These are phyloP conservation scores for Aspergillus bertholletiae DNA, from an alignment of 495 filamentous ascomycete genomes.

Conservation along the genomic window DNA sequence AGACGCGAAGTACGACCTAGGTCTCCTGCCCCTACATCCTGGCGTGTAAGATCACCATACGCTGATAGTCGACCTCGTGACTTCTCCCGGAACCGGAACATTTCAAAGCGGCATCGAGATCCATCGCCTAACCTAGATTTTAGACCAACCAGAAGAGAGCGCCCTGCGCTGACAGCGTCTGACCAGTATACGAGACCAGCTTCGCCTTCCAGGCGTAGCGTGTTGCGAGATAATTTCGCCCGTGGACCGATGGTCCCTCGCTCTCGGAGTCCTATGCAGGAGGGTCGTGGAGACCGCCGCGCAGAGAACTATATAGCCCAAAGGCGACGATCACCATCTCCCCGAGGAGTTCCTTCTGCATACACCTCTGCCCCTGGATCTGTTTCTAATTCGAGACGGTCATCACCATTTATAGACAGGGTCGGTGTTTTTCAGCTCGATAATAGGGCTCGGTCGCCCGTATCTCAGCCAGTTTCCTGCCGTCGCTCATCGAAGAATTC, in stretches of 20 bases:
- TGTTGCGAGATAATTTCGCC: slow-evolving; percentile 9
- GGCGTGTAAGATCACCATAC: slow-evolving; percentile 46
- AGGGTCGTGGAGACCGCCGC: slow-evolving; percentile 15
- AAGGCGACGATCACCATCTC: slow-evolving; percentile 27
- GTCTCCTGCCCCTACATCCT: slow-evolving; percentile 35
- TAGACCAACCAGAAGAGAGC: slow-evolving; percentile 24
- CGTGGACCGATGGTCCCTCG: slow-evolving; percentile 13
- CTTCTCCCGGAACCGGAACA: slow-evolving; percentile 28
- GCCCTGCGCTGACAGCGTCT: slow-evolving; percentile 9
- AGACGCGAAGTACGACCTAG: slow-evolving; percentile 42
- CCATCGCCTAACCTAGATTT: slow-evolving; percentile 24
- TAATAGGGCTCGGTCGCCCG: slow-evolving; percentile 26
- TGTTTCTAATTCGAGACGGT: slow-evolving; percentile 35
- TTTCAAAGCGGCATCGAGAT: slow-evolving; percentile 34
- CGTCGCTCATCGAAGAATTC: slow-evolving; percentile 5
- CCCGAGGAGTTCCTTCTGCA: slow-evolving; percentile 21
- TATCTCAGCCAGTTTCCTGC: slow-evolving; percentile 5
- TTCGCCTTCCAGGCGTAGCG: slow-evolving; percentile 28
- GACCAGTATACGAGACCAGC: slow-evolving; percentile 23
- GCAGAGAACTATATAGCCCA: slow-evolving; percentile 3
- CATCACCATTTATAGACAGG: slow-evolving; percentile 33
- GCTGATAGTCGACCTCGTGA: slow-evolving; percentile 31
- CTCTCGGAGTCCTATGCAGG: slow-evolving; percentile 24
- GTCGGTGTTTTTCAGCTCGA: slow-evolving; percentile 15
- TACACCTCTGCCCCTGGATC: slow-evolving; percentile 33